Conservation (phyloP, 345 rosid species). For the Angophora floribunda region DNA sequence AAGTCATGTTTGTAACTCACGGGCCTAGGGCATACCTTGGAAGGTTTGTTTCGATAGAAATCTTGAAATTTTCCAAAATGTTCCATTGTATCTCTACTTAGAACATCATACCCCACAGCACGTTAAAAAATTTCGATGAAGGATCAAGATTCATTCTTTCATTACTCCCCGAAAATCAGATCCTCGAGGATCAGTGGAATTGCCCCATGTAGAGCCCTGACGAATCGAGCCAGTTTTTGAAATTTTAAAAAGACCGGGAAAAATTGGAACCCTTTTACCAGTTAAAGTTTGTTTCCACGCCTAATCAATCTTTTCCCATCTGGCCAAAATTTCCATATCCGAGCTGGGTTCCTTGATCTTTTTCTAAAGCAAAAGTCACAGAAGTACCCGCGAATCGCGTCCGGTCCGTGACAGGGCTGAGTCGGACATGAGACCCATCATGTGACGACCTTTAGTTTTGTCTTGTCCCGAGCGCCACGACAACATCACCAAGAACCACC, state of each 20-base stretch:
- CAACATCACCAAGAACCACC: background rate
- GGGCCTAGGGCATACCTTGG: background rate
- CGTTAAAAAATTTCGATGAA: background rate
- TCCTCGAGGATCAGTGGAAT: background rate
- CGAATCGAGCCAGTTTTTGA: background rate
- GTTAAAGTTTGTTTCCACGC: background rate
- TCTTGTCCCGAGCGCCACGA: background rate
- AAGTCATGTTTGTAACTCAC: background rate
- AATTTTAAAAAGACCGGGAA: background rate
- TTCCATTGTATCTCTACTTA: background rate
- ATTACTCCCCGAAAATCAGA: background rate
- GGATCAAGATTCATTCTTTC: background rate
- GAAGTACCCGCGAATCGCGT: background rate
- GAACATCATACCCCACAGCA: background rate
- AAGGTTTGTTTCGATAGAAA: background rate
- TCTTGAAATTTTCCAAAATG: background rate
- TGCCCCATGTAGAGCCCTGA: background rate
- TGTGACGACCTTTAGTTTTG: background rate
- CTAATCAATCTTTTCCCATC: background rate
- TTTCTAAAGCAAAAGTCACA: background rate
- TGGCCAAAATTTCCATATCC: background rate
- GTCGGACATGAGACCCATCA: background rate
- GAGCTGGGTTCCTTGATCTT: background rate
- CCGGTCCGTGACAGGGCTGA: background rate
- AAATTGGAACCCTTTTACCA: background rate